These are phyloP conservation scores for Cercis canadensis DNA, from an alignment of 306 rosid species.

Conservation along the genomic window DNA sequence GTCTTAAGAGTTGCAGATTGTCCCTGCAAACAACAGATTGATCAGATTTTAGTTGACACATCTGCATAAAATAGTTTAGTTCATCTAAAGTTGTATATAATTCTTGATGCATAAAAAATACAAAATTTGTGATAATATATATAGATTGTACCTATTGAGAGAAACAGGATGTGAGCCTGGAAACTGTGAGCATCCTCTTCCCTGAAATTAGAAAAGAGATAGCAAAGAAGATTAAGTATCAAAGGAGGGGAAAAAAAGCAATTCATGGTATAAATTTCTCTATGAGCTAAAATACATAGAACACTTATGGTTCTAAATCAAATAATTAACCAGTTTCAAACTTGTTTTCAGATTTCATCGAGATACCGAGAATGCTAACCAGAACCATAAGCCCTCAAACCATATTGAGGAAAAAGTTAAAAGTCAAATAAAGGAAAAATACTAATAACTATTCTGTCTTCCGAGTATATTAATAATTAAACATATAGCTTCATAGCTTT, in stretches of 20 bases:
- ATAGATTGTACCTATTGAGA: conserved; percentile 72
- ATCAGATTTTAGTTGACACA: conserved; percentile 22
- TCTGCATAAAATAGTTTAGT: conserved; percentile 23
- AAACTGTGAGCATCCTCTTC: conserved; percentile 70
- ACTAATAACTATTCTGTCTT: not conserved
- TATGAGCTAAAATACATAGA: not conserved
- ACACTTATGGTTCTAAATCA: conserved; percentile 28
- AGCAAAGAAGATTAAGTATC: not conserved
- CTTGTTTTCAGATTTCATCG: not conserved
- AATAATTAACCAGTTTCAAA: conserved; percentile 13
- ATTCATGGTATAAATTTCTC: conserved; percentile 23
- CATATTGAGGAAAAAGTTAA: not conserved
- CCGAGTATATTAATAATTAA: not conserved
- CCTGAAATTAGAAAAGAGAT: conserved; percentile 54
- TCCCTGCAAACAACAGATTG: conserved; percentile 60
- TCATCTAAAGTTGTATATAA: conserved; percentile 12
- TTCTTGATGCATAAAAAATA: conserved; percentile 20
- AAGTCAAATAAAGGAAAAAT: not conserved
- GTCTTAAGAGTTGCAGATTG: conserved; percentile 87
- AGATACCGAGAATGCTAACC: conserved; percentile 5
- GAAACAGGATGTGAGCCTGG: conserved; percentile 99
- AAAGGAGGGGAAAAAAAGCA: conserved; percentile 14
- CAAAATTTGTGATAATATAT: conserved; percentile 23
- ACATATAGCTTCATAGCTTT: not conserved
- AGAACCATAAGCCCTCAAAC: not conserved